Evolutionary conservation across 2,329 filamentous ascomycete genomes (phyloP), one percentile per base, ranked within the genome.

Genomic region (Fusarium oligoseptatum): DNA sequence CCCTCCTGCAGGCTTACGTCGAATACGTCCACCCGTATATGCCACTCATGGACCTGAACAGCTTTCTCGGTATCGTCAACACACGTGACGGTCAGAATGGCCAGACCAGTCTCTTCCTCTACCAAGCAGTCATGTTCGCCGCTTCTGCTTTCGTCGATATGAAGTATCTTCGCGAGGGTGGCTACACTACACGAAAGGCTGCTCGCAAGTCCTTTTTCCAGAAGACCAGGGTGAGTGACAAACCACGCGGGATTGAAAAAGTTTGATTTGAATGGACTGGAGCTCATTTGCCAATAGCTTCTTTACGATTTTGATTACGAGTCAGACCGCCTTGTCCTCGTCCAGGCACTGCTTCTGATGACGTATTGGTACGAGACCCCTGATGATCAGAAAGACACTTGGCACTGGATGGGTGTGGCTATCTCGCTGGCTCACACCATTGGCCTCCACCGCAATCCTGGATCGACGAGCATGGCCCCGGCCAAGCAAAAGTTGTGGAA

Each of bases 351-450:
- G 24, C 87, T 98, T 27, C 88, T 98, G 69, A 95, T 98, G 93
- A 98, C 95, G 4, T 98, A 97, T 82, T 98, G 96, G 93, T 98
- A 98, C 82, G 95, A 98, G 83, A 97, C 95, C 14, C 95, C 95
- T 0, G 95, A 98, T 83, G 96, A 98, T 81, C 95, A 98, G 81
- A 98, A 98, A 83, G 96, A 98, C 82, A 98, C 95, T 55, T 98
- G 96, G 94, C 95, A 98, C 81, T 98, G 95, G 96, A 97, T 98
- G 94, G 96, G 96, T 20, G 94, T 98, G 41, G 96, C 95, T 48
- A 94, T 97, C 69, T 98, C 95, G 14, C 87, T 98, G 56, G 95
- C 95, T 62, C 95, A 98, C 82, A 98, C 95, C 14, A 98, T 98
- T 74, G 95, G 96, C 7, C 88, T 98, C 20, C 95, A 98, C 83